Base-by-base conservation (phyloP, 306 rosid genomes). In the Canavalia ensiformis region DNA sequence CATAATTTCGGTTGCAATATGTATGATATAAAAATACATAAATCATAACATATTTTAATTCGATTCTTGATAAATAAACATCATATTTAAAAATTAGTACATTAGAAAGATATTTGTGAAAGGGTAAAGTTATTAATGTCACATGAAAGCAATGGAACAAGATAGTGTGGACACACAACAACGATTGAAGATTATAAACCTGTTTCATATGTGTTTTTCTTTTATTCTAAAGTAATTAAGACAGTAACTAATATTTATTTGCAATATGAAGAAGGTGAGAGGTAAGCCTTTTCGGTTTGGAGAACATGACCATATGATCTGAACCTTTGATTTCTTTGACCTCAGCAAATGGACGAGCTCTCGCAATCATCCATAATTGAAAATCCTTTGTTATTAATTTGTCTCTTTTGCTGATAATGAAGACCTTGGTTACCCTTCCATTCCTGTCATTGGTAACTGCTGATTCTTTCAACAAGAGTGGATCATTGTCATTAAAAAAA, bases 231-330 rank as follows among this genome's bases (percentile, higher is more conserved):
- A 18, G 25, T 18, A 18, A 18, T 18, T 18, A 18, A 18, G 25
- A 18, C 25, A 18, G 25, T 3, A 0, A 12, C 12, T 8, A 2
- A 44, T 4, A 2, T 44, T 44, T 35, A 13, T 51, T 10, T 10
- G 66, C 84, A 46, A 87, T 50, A 29, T 68, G 13, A 1, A 47
- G 44, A 52, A 83, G 86, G 34, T 6, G 5, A 10, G 80, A 83
- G 76, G 42, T 52, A 0, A 85, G 37, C 59, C 72, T 42, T 9
- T 9, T 0, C 2, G 87, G 84, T 72, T 67, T 69, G 9, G 86
- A 79, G 44, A 85, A 28, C 87, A 88, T 85, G 34, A 80, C 87
- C 91, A 85, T 88, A 57, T 85, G 87, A 60, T 80, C 87, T 2
- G 87, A 58, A 10, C 64, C 74, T 1, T 39, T 25, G 0, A 85